Conservation (phyloP, 345 rosid species). For the Sisymbrium irio region DNA sequence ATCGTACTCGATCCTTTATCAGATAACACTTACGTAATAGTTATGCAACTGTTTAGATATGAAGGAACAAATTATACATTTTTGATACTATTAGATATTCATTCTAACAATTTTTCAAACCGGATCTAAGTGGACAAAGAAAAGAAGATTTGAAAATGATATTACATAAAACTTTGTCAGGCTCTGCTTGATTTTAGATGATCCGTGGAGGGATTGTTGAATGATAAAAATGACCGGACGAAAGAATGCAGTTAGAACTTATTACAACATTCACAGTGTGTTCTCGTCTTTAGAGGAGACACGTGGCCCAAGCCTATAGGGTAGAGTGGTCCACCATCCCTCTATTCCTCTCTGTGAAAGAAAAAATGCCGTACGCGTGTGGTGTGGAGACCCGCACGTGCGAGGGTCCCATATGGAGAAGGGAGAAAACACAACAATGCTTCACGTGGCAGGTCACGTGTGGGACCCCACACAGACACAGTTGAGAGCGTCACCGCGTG, state of each 20-base stretch:
- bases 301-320: constrained; percentile 21
- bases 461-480: constrained; percentile 20
- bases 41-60: too few relatives aligned
- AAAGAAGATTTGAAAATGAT: constrained; percentile 20
- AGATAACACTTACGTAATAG: background rate
- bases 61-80: background rate
- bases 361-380: constrained; percentile 37
- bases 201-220: constrained; percentile 2
- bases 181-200: background rate
- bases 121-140: constrained; percentile 13
- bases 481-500: constrained; percentile 24
- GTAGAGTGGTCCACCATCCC: constrained; percentile 23
- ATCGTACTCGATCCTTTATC: background rate
- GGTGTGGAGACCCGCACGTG: constrained; percentile 32
- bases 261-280: constrained; percentile 16
- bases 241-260: constrained; percentile 13
- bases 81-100: background rate
- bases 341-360: background rate
- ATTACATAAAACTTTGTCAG: constrained; percentile 22
- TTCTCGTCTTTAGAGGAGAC: constrained; percentile 22
- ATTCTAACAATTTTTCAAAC: background rate
- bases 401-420: constrained; percentile 21
- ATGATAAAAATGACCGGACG: constrained; percentile 29
- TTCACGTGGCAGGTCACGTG: constrained; percentile 39
- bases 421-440: background rate